Evolutionary conservation across 2,329 filamentous ascomycete genomes (phyloP), one percentile per base, ranked within the genome.

Genomic region (Clathrospora elynae): DNA sequence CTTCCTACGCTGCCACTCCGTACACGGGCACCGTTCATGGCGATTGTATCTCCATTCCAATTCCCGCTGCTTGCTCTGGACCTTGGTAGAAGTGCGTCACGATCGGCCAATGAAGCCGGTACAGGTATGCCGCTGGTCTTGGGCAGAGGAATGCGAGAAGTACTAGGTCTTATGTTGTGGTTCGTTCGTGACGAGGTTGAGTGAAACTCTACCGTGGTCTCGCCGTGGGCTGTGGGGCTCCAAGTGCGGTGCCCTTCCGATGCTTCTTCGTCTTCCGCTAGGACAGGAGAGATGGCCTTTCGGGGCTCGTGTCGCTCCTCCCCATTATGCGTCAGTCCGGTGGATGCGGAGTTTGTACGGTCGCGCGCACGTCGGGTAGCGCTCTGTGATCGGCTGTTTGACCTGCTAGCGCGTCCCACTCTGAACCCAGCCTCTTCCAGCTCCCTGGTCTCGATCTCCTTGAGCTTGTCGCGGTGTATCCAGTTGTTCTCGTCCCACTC

Each of bases 401-500:
- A 67, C 33, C 69, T 59, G 44, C 66, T 69, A 28, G 57, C 46
- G 31, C 71, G 78, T 44, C 73, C 76, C 72, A 51, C 83, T 76
- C 47, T 75, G 57, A 91, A 84, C 19, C 88, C 88, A 5, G 87
- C 87, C 46, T 87, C 87, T 66, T 90, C 86, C 50, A 93, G 78
- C 71, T 93, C 88, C 61, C 85, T 80, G 56, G 77, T 92, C 71
- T 93, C 88, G 56, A 92, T 93, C 63, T 82, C 82, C 40, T 87
- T 88, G 49, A 93, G 73, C 71, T 92, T 92, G 71, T 93, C 88
- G 42, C 88, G 78, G 63, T 93, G 88, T 58, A 93, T 92, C 88
- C 88, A 93, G 68, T 88, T 86, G 20, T 84, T 87, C 48, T 82
- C 78, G 48, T 86, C 84, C 25, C 60, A 59, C 37, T 68, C 66